Evolutionary conservation across 2,329 filamentous ascomycete genomes (phyloP).

Genomic region (Penicillium psychrosexuale): DNA sequence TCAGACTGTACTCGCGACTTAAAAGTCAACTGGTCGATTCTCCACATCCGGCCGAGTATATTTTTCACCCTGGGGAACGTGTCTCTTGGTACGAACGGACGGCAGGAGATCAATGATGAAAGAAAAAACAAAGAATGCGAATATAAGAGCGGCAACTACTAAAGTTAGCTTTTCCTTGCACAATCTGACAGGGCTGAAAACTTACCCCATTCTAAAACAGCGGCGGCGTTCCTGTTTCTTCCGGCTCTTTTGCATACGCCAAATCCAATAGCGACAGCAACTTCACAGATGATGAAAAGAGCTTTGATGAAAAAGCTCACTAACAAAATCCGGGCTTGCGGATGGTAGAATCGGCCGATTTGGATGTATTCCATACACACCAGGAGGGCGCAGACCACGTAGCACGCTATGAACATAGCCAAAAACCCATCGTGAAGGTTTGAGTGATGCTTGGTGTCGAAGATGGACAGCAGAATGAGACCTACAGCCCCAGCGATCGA

Average conservation of each 20-base stretch:
- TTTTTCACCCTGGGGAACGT: constrained; percentile 10
- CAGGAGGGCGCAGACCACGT: constrained; percentile 8
- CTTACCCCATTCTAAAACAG: constrained; percentile 11
- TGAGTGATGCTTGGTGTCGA: constrained; percentile 5
- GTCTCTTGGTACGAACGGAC: constrained; percentile 8
- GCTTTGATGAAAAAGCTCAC: constrained; percentile 6
- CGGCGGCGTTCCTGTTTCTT: constrained; percentile 1
- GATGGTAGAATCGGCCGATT: constrained; percentile 8
- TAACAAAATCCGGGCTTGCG: constrained; percentile 7
- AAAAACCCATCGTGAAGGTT: constrained; percentile 6
- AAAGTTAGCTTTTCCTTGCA: background rate
- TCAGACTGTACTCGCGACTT: background rate
- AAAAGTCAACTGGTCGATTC: background rate
- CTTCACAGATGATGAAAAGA: constrained; percentile 4
- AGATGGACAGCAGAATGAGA: constrained; percentile 7
- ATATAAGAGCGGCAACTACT: constrained; percentile 7
- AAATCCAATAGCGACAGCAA: constrained; percentile 8
- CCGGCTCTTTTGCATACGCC: background rate
- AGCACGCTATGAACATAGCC: constrained; percentile 9
- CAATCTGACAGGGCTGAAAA: background rate
- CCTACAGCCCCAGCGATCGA: constrained; percentile 5
- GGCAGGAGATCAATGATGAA: constrained; percentile 9
- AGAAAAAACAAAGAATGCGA: constrained; percentile 10
- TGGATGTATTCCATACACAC: constrained; percentile 11
- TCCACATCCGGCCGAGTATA: constrained; percentile 1